Evolutionary conservation across 805 yeast species (phyloP).

Genomic region (Yamadazyma sp.): DNA sequence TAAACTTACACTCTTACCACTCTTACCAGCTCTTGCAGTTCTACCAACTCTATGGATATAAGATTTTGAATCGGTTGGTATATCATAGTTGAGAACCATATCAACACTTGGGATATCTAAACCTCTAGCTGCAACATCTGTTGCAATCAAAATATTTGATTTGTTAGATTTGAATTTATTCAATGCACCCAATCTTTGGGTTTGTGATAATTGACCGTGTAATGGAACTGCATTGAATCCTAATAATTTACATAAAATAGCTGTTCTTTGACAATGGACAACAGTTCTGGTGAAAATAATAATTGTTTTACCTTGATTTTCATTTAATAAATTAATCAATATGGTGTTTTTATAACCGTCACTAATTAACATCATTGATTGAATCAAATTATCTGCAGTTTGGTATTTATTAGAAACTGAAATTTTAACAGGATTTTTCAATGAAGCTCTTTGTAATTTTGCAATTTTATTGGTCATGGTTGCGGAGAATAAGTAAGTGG

Average conservation of each 20-base stretch:
- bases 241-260: constrained; percentile 71
- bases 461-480: constrained; percentile 96
- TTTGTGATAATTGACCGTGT: constrained; percentile 87
- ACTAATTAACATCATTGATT: constrained; percentile 85
- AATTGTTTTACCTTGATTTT: constrained; percentile 76
- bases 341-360: constrained; percentile 90
- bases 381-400: constrained; percentile 91
- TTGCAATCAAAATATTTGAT: constrained; percentile 68
- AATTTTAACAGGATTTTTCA: constrained; percentile 83
- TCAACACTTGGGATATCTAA: constrained; percentile 81
- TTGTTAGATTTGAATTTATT: constrained; percentile 76
- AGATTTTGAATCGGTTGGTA: constrained; percentile 82
- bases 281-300: constrained; percentile 93
- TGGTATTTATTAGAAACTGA: constrained; percentile 86
- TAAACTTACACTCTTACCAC: constrained; percentile 81
- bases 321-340: constrained; percentile 78
- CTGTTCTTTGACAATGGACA: constrained; percentile 90
- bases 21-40: constrained; percentile 91
- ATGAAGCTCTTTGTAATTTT: constrained; percentile 89
- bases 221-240: constrained; percentile 90
- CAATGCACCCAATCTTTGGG: constrained; percentile 78
- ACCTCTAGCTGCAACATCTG: constrained; percentile 90
- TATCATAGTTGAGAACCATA: constrained; percentile 72
- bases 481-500: constrained; percentile 89
- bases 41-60: constrained; percentile 90